Conservation (phyloP, 164 flowering plant species). For the Warburgia ugandensis region DNA sequence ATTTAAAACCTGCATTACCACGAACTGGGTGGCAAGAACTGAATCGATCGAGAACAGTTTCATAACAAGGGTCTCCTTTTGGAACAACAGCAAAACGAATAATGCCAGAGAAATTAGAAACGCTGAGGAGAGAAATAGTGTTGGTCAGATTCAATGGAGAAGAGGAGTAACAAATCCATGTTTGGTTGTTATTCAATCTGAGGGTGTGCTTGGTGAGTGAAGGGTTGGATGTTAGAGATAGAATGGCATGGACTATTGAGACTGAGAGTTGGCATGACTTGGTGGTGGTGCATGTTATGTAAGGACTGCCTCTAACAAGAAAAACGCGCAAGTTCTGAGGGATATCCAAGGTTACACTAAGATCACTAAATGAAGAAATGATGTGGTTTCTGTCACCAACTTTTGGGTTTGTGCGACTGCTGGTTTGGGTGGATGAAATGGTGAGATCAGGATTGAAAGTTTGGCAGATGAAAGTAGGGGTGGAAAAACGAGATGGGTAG, state of each 20-base stretch:
- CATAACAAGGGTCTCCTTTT: constrained; percentile 23
- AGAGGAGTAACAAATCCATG: constrained; percentile 76
- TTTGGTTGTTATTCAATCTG: constrained; percentile 65
- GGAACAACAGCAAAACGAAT: constrained; percentile 65
- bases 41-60: constrained; percentile 57
- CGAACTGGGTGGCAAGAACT: constrained; percentile 69
- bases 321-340: constrained; percentile 52
- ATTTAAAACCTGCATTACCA: constrained; percentile 50
- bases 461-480: constrained; percentile 52
- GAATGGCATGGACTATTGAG: constrained; percentile 58
- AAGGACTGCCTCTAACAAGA: constrained; percentile 86
- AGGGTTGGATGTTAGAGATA: constrained; percentile 31
- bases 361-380: constrained; percentile 57
- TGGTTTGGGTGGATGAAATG: constrained; percentile 30
- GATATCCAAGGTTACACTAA: constrained; percentile 64
- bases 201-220: constrained; percentile 46
- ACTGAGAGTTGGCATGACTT: constrained; percentile 29
- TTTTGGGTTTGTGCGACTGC: constrained; percentile 3
- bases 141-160: constrained; percentile 41
- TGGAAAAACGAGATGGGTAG: constrained; percentile 58
- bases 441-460: constrained; percentile 54
- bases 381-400: too few species aligned
- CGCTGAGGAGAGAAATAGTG: constrained; percentile 30
- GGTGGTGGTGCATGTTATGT: constrained; percentile 41
- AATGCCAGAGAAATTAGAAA: constrained; percentile 48